phyloP scores from a whole-genome alignment of 2,329 filamentous ascomycete genomes.

The Triangularia setosa region DNA sequence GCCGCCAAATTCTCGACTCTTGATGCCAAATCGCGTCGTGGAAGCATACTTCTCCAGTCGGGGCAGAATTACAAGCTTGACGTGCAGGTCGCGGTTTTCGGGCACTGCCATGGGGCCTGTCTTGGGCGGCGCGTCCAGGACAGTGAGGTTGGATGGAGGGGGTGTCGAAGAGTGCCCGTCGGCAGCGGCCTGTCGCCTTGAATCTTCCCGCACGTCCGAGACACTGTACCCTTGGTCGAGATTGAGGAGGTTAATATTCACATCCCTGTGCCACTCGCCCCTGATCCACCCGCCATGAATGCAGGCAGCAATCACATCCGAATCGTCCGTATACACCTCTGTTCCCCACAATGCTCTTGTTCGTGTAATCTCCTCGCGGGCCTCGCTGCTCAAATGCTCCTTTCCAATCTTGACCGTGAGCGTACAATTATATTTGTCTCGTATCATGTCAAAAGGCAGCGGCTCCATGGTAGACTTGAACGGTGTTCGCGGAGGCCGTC shows the following conservation, averaged over 20 bases:
- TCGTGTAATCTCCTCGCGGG: slow-evolving; percentile 78
- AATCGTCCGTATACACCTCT: slow-evolving; percentile 93
- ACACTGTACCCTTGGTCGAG: slow-evolving; percentile 39
- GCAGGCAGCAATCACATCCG: slow-evolving; percentile 85
- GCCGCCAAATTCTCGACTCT: slow-evolving; percentile 73
- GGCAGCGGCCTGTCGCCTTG: slow-evolving; percentile 27
- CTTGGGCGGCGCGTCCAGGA: slow-evolving; percentile 51
- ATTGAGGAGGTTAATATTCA: slow-evolving; percentile 66
- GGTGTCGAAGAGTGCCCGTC: neutral
- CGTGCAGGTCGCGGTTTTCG: slow-evolving; percentile 72
- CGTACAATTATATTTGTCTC: slow-evolving; percentile 81
- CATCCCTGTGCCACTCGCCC: slow-evolving; percentile 78
- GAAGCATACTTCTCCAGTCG: slow-evolving; percentile 71
- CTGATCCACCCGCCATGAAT: slow-evolving; percentile 92
- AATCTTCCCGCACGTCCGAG: slow-evolving; percentile 27
- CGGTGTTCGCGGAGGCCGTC: slow-evolving; percentile 32
- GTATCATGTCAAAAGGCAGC: slow-evolving; percentile 67
- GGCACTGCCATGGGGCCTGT: slow-evolving; percentile 62
- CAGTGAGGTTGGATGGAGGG: slow-evolving; percentile 35
- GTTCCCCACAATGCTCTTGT: slow-evolving; percentile 86
- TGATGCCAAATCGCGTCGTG: slow-evolving; percentile 74
- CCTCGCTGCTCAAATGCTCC: slow-evolving; percentile 64
- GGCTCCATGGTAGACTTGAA: slow-evolving; percentile 59
- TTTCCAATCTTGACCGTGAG: slow-evolving; percentile 84
- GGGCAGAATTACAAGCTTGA: slow-evolving; percentile 81